These are phyloP conservation scores for Sporothrix brunneoviolacea DNA, from an alignment of 2,329 filamentous ascomycete species.

Conservation along the genomic window DNA sequence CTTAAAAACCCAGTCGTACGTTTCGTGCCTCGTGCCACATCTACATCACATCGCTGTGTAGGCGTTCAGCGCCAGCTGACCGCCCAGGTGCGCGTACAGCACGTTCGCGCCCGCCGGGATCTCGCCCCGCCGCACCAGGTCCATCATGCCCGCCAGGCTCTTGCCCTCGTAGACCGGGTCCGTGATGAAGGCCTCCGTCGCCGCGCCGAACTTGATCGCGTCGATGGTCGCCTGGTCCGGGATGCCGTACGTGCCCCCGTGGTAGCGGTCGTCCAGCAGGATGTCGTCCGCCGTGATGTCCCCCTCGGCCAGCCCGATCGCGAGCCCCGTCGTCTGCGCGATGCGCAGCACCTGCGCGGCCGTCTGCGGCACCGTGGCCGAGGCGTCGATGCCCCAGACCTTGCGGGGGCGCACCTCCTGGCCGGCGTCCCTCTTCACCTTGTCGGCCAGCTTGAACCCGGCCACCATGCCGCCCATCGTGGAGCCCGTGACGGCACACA, in stretches of 20 bases:
- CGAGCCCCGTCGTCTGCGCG: constrained; percentile 53
- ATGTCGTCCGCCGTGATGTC: constrained; percentile 59
- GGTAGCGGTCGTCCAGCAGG: constrained; percentile 56
- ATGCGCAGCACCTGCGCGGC: constrained; percentile 61
- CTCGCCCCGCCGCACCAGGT: constrained; percentile 56
- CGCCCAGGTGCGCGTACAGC: constrained; percentile 65
- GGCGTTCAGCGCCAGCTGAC: constrained; percentile 62
- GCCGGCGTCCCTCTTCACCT: constrained; percentile 21
- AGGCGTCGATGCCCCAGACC: constrained; percentile 62
- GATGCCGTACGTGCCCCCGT: constrained; percentile 62
- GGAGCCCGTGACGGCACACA: constrained; percentile 64
- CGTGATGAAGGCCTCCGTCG: constrained; percentile 65
- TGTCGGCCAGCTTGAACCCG: constrained; percentile 60
- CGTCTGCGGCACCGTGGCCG: constrained; percentile 54
- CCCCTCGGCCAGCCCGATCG: constrained; percentile 53
- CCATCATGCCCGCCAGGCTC: constrained; percentile 65
- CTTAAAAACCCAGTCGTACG: not conserved
- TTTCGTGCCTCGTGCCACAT: too few species aligned
- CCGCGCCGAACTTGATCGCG: constrained; percentile 61
- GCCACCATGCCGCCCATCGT: constrained; percentile 68
- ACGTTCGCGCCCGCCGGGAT: constrained; percentile 56
- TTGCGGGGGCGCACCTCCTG: constrained; percentile 36
- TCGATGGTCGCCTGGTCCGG: constrained; percentile 59
- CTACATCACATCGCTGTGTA: constrained; percentile 48
- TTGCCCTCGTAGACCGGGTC: constrained; percentile 74